These are phyloP conservation scores for Knufia fluminis DNA, from an alignment of 2,329 filamentous ascomycete species.

Conservation along the genomic window DNA sequence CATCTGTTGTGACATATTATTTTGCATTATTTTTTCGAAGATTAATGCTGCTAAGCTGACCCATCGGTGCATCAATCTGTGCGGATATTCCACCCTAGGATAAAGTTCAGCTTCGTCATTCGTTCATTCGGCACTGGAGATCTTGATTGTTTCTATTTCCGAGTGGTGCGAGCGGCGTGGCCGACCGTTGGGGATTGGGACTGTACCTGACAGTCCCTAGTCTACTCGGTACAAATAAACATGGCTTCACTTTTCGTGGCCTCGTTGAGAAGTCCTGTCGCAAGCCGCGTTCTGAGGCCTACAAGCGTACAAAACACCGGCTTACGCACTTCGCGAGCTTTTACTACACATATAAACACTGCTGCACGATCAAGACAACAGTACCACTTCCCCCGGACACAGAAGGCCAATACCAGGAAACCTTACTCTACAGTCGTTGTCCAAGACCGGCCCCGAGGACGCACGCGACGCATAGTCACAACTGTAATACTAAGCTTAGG, in stretches of 20 bases:
- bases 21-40: neutral
- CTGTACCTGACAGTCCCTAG: neutral
- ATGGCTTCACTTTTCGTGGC: conserved; percentile 4
- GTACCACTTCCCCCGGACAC: neutral
- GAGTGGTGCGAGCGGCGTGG: conserved; percentile 1
- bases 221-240: conserved; percentile 1
- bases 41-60: no score
- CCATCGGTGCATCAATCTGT: no score
- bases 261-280: conserved; percentile 5
- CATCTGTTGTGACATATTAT: neutral
- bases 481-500: conserved; percentile 19
- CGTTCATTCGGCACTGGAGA: neutral
- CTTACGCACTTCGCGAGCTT: neutral
- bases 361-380: neutral
- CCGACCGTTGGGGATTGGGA: neutral
- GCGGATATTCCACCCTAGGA: neutral
- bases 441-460: conserved; percentile 17
- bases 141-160: neutral
- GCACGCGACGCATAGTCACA: conserved; percentile 20
- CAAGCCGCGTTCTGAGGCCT: neutral
- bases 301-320: neutral
- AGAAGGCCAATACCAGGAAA: neutral
- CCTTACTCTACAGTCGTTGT: conserved; percentile 21
- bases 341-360: neutral
- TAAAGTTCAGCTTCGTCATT: neutral